Evolutionary conservation across 345 rosid genomes (phyloP).

Genomic region (Rubroshorea leprosula): DNA sequence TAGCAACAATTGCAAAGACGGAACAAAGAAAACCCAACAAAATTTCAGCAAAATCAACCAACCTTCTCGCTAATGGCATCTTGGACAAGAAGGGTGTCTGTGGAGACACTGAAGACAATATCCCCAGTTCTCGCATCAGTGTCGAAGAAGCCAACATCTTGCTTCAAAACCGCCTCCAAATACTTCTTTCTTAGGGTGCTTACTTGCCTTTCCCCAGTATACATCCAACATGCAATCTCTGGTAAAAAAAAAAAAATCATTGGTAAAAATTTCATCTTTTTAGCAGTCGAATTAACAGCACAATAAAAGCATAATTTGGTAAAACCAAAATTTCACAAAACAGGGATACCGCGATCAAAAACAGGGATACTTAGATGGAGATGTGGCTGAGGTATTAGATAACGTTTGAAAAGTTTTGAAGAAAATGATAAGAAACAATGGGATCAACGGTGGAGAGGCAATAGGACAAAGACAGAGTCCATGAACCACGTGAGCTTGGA

Average conservation of each 20-base stretch:
- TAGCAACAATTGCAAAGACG: neutral
- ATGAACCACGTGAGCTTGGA: slow-evolving; percentile 50
- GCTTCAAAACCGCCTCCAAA: slow-evolving; percentile 87
- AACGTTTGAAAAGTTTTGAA: neutral
- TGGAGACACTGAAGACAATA: slow-evolving; percentile 94
- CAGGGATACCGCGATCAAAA: too few relatives aligned
- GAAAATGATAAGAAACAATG: slow-evolving; percentile 2
- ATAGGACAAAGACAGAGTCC: slow-evolving; percentile 32
- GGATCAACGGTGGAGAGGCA: slow-evolving; percentile 24
- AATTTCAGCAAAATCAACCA: neutral
- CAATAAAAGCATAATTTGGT: slow-evolving; percentile 15
- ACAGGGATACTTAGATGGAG: too few relatives aligned
- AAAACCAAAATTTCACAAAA: too few relatives aligned
- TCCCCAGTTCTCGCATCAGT: slow-evolving; percentile 99
- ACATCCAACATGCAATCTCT: slow-evolving; percentile 99
- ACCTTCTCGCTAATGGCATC: slow-evolving; percentile 99
- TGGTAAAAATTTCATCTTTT: neutral
- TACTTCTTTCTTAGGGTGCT: slow-evolving; percentile 89
- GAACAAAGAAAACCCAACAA: neutral
- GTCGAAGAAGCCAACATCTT: slow-evolving; percentile 97
- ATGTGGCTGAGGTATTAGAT: slow-evolving; percentile 12
- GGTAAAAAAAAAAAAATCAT: slow-evolving; percentile 9
- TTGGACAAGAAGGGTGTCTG: slow-evolving; percentile 98
- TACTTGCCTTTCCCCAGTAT: slow-evolving; percentile 93
- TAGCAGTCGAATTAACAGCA: neutral